phyloP scores from a whole-genome alignment of 352 stramenopile species.

The Saprolegnia diclina region DNA sequence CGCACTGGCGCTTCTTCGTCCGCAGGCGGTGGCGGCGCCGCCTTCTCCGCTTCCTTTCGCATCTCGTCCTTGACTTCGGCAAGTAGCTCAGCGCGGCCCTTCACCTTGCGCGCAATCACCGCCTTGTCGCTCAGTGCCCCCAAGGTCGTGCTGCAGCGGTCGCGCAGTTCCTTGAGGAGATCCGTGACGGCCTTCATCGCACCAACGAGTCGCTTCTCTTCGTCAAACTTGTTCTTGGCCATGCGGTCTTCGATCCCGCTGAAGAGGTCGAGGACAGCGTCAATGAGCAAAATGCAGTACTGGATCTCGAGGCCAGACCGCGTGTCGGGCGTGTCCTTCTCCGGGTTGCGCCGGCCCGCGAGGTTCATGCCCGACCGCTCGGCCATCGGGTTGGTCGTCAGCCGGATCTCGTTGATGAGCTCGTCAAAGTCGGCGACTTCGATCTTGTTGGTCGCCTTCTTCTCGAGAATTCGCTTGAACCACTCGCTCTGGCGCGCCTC shows the following conservation, averaged over 20 bases:
- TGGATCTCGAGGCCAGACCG: conserved; percentile 67
- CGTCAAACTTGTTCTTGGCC: conserved; percentile 35
- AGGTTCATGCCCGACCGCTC: conserved; percentile 82
- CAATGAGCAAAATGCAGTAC: conserved; percentile 48
- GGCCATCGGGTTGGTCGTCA: conserved; percentile 66
- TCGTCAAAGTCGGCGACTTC: conserved; percentile 74
- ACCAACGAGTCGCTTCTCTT: conserved; percentile 68
- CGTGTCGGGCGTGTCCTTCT: conserved; percentile 60
- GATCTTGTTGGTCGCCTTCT: conserved; percentile 74
- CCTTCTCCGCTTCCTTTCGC: conserved; percentile 36
- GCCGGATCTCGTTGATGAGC: conserved; percentile 70
- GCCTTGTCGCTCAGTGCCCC: conserved; percentile 63
- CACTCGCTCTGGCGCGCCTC: conserved; percentile 60
- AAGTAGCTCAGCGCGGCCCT: conserved; percentile 59
- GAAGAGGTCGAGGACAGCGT: conserved; percentile 62
- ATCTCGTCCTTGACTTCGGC: conserved; percentile 86
- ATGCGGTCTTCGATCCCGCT: conserved; percentile 74
- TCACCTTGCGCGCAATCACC: conserved; percentile 46
- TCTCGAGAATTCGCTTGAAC: conserved; percentile 77
- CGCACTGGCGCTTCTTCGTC: conserved; percentile 33
- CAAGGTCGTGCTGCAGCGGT: conserved; percentile 50
- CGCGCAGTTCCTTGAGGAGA: conserved; percentile 53
- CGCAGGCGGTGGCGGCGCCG: conserved; percentile 20
- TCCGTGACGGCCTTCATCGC: conserved; percentile 55
- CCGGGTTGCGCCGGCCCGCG: conserved; percentile 58